Evolutionary conservation across 2,329 filamentous ascomycete genomes (phyloP), one percentile per base, ranked within the genome.

Genomic region (Fusarium guadeloupense): DNA sequence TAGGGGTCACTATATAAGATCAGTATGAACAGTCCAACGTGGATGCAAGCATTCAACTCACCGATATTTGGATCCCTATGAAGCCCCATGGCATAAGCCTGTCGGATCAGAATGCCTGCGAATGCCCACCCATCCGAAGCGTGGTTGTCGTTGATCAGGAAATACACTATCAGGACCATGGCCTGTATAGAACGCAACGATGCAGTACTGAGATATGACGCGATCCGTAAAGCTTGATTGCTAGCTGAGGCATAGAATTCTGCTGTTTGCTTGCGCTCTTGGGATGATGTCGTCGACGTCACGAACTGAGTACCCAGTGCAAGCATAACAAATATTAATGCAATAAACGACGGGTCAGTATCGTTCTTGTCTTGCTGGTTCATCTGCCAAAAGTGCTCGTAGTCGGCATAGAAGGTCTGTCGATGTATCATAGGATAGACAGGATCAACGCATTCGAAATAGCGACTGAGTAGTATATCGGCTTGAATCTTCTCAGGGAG

Each of bases 61-160:
- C 81, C 88, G 55, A 91, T 87, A 54, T 92, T 90, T 1, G 91
- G 91, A 69, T 93, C 90, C 14, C 91, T 86, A 71, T 94, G 90
- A 12, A 94, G 75, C 1, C 91, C 89, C 87, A 94, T 90, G 20
- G 91, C 91, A 68, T 93, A 93, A 0, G 90, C 86, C 74, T 94
- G 91, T 21, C 90, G 83, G 62, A 92, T 87, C 19, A 92, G 75
- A 21, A 94, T 88, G 6, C 91, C 91, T 0, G 89, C 89, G 78
- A 93, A 94, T 0, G 90, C 88, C 87, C 90, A 94, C 2, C 90
- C 91, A 71, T 94, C 91, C 0, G 89, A 91, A 5, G 90, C 90
- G 68, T 93, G 90, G 68, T 93, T 93, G 73, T 94, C 90, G 68
- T 94, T 94, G 78, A 93, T 93, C 30, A 94, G 80, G 67, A 94